phyloP scores from a whole-genome alignment of 352 stramenopile genomes.

The Globisporangium emineosum region DNA sequence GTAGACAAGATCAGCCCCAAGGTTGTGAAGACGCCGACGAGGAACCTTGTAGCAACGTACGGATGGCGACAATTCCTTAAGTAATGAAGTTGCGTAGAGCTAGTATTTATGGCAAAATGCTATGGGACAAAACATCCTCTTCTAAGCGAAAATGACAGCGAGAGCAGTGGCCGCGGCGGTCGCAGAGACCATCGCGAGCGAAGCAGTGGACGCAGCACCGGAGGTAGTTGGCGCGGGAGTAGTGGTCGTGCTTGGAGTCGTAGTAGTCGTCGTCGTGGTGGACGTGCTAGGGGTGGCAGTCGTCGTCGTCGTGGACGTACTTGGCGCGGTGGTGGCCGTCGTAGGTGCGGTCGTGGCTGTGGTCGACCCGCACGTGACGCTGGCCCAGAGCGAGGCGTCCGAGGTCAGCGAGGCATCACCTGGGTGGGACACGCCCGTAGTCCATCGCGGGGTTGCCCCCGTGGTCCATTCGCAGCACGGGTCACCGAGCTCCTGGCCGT shows the following conservation, averaged over 20 bases:
- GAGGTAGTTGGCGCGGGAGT: background rate
- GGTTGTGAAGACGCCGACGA: background rate
- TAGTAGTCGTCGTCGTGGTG: background rate
- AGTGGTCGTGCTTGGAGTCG: background rate
- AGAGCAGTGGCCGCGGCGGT: background rate
- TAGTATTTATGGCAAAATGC: background rate
- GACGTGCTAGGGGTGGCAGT: background rate
- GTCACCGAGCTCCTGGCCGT: constrained; percentile 58
- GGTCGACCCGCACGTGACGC: constrained; percentile 3
- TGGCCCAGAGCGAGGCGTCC: constrained; percentile 17
- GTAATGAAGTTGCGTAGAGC: background rate
- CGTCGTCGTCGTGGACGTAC: background rate
- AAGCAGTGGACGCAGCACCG: background rate
- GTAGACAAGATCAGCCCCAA: too few relatives aligned
- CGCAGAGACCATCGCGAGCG: constrained; percentile 1
- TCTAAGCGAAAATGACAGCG: constrained; percentile 7
- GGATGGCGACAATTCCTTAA: background rate
- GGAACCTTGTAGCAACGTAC: background rate
- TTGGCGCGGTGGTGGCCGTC: background rate
- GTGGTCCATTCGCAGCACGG: constrained; percentile 36
- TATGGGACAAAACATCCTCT: background rate
- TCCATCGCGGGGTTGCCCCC: constrained; percentile 19
- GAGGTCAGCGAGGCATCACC: constrained; percentile 22
- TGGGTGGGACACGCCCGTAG: constrained; percentile 19
- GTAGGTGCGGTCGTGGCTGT: background rate